These are phyloP conservation scores for Verticillium alfalfae DNA, from an alignment of 2,329 filamentous ascomycete genomes.

Conservation along the genomic window DNA sequence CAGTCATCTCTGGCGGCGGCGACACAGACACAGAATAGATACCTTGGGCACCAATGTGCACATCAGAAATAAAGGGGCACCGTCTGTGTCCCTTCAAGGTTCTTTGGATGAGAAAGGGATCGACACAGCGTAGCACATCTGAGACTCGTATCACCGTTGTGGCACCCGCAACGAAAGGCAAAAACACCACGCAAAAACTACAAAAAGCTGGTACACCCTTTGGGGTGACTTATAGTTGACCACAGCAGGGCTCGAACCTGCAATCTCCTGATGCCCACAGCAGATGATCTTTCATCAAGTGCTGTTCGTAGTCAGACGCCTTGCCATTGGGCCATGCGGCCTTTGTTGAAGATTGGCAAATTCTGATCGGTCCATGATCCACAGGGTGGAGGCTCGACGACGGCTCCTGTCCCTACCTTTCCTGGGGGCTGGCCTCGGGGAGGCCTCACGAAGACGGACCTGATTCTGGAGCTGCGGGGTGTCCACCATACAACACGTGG, in stretches of 20 bases:
- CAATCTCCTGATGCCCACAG: neutral
- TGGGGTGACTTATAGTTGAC: neutral
- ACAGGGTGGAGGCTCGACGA: neutral
- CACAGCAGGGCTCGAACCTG: neutral
- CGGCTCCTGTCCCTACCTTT: neutral
- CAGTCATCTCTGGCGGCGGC: too few relatives aligned
- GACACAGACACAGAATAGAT: neutral
- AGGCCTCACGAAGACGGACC: neutral
- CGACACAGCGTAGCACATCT: neutral
- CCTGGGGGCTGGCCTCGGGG: neutral
- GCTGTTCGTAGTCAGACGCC: slow-evolving; percentile 34
- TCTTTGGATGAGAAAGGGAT: neutral
- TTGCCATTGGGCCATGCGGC: slow-evolving; percentile 30
- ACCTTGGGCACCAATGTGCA: neutral
- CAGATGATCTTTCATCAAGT: neutral
- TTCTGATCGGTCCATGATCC: neutral
- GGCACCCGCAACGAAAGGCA: neutral
- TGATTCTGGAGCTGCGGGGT: neutral
- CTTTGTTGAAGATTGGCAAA: neutral
- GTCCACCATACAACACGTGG: neutral
- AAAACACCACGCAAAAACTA: neutral
- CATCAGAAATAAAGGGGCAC: neutral
- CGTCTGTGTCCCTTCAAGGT: neutral
- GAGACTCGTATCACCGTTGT: neutral
- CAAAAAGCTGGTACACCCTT: neutral